These are phyloP conservation scores for Bombardia bombarda DNA, from an alignment of 495 filamentous ascomycete species.

Conservation along the genomic window DNA sequence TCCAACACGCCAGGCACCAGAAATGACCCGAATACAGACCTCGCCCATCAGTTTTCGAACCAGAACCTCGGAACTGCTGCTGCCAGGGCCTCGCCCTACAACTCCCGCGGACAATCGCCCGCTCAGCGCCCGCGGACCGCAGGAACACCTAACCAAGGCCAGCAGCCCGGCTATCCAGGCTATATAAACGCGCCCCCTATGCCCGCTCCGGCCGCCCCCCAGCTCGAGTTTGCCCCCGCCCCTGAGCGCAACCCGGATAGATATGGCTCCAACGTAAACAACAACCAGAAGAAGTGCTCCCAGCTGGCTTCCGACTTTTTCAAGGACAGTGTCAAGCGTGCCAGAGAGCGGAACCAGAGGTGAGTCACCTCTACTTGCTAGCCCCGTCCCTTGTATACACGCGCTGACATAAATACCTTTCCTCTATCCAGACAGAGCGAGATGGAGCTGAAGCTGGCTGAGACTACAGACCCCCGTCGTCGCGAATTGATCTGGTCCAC, in stretches of 20 bases:
- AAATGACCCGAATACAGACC: slow-evolving; percentile 69
- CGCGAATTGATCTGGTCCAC: slow-evolving; percentile 69
- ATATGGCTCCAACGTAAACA: slow-evolving; percentile 52
- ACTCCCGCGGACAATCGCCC: slow-evolving; percentile 59
- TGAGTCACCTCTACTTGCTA: slow-evolving; percentile 43
- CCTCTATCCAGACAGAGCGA: slow-evolving; percentile 80
- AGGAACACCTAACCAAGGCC: slow-evolving; percentile 53
- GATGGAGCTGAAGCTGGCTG: slow-evolving; percentile 72
- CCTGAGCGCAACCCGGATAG: slow-evolving; percentile 70
- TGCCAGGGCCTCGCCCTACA: slow-evolving; percentile 57
- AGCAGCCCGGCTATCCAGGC: slow-evolving; percentile 49
- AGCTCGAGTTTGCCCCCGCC: slow-evolving; percentile 45
- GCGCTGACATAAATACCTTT: background rate
- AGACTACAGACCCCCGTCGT: slow-evolving; percentile 62
- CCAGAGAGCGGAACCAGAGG: slow-evolving; percentile 86
- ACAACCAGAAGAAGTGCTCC: slow-evolving; percentile 69
- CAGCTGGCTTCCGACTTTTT: slow-evolving; percentile 83
- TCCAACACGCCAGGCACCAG: slow-evolving; percentile 44
- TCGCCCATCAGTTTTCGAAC: slow-evolving; percentile 94
- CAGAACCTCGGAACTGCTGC: slow-evolving; percentile 82
- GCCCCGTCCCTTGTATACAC: no score
- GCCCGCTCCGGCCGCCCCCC: slow-evolving; percentile 20
- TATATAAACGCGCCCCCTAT: slow-evolving; percentile 57
- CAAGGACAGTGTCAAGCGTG: slow-evolving; percentile 89
- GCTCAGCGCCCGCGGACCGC: slow-evolving; percentile 71